These are phyloP conservation scores for Microdochium paspali DNA, from an alignment of 2,329 filamentous ascomycete genomes.

Conservation along the genomic window DNA sequence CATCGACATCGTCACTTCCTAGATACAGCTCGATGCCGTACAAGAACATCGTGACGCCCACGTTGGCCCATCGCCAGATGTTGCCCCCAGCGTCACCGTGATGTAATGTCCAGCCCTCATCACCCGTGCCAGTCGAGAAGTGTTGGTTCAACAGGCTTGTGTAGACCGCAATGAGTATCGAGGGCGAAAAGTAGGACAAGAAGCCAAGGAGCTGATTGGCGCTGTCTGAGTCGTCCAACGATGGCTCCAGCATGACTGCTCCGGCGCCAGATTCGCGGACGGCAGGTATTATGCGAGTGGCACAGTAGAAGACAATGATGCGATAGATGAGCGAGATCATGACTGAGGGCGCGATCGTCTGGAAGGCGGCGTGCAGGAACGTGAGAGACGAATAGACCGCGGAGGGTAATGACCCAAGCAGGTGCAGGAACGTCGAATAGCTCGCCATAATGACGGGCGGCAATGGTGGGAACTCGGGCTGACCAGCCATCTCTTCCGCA, in stretches of 20 bases:
- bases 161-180: constrained; percentile 90
- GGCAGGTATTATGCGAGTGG: constrained; percentile 90
- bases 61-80: constrained; percentile 87
- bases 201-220: constrained; percentile 74
- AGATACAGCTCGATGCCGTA: constrained; percentile 89
- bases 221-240: constrained; percentile 75
- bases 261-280: constrained; percentile 79
- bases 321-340: constrained; percentile 93
- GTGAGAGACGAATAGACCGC: constrained; percentile 77
- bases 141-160: constrained; percentile 93
- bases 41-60: constrained; percentile 77
- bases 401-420: constrained; percentile 72
- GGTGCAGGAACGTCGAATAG: constrained; percentile 82
- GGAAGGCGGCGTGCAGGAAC: constrained; percentile 83
- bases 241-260: constrained; percentile 75
- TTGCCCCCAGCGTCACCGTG: constrained; percentile 77
- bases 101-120: constrained; percentile 74
- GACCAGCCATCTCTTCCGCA: constrained; percentile 38
- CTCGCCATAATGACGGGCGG: constrained; percentile 98
- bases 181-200: constrained; percentile 88
- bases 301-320: constrained; percentile 89
- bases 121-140: constrained; percentile 68
- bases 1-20: constrained; percentile 71
- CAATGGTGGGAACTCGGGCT: constrained; percentile 90
- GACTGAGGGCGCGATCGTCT: constrained; percentile 91